Conservation (phyloP, 106 monocot species). For the Phalaenopsis equestris region DNA sequence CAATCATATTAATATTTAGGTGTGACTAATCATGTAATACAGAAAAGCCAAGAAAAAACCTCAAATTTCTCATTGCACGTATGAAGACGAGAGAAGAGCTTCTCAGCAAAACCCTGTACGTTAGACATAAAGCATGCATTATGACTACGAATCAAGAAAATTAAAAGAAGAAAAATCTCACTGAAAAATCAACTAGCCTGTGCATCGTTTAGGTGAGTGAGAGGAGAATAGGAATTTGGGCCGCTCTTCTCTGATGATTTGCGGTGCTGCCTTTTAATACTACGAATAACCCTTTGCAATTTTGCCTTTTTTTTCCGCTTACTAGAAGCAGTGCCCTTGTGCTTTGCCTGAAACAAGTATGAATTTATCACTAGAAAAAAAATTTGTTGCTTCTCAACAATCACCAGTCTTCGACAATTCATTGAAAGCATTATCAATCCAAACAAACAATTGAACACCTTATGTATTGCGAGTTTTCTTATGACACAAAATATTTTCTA, state of each 20-base stretch:
- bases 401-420: background rate
- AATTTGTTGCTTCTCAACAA: background rate
- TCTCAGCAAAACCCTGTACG: slow-evolving; percentile 80
- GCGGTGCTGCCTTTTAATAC: slow-evolving; percentile 82
- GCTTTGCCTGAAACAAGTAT: slow-evolving; percentile 50
- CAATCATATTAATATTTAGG: background rate
- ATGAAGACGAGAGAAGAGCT: slow-evolving; percentile 84
- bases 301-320: slow-evolving; percentile 99
- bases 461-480: background rate
- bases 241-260: slow-evolving; percentile 41
- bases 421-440: slow-evolving; percentile 1
- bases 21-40: background rate
- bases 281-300: slow-evolving; percentile 73
- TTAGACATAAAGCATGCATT: background rate
- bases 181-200: slow-evolving; percentile 45
- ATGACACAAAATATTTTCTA: background rate
- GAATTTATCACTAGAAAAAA: slow-evolving; percentile 7
- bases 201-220: slow-evolving; percentile 84
- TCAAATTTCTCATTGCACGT: slow-evolving; percentile 87
- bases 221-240: slow-evolving; percentile 76
- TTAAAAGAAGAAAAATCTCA: background rate
- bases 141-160: background rate
- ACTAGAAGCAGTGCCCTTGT: slow-evolving; percentile 80
- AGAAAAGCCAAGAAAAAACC: slow-evolving; percentile 26
- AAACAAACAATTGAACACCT: background rate